Percentiles rank a stretch among this genome's conserved stretches.
These are phyloP conservation scores for Phytophthora nicotianae DNA, from an alignment of 352 stramenopile species.

Conservation along the genomic window DNA sequence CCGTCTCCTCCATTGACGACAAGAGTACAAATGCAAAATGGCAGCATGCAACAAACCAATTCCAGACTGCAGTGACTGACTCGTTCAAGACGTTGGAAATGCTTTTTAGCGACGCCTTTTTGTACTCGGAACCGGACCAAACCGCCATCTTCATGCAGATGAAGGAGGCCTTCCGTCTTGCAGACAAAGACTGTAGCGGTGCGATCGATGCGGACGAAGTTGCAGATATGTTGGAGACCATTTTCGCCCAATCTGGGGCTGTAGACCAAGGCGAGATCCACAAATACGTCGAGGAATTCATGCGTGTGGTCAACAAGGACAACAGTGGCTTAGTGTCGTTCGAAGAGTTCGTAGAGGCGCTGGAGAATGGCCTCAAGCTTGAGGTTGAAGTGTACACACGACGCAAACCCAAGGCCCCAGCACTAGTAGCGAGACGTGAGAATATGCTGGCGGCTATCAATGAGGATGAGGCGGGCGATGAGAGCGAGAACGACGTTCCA, in stretches of 20 bases:
- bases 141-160: constrained; percentile 87
- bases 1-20: constrained; percentile 6
- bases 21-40: constrained; percentile 46
- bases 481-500: constrained; percentile 13
- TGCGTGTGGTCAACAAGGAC: constrained; percentile 71
- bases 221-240: constrained; percentile 70
- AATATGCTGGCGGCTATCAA: constrained; percentile 25
- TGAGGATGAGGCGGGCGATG: constrained; percentile 21
- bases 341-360: constrained; percentile 80
- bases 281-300: constrained; percentile 79
- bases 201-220: constrained; percentile 85
- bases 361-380: constrained; percentile 75
- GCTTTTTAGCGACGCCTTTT: constrained; percentile 74
- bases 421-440: constrained; percentile 21
- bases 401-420: constrained; percentile 38
- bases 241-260: constrained; percentile 69
- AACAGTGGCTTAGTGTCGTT: constrained; percentile 75
- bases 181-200: constrained; percentile 74
- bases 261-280: constrained; percentile 71
- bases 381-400: constrained; percentile 78
- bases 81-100: constrained; percentile 70
- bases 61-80: constrained; percentile 56
- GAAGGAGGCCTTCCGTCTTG: constrained; percentile 79
- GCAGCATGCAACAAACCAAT: constrained; percentile 50
- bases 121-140: constrained; percentile 77